Percentiles rank a stretch among this genome's conserved stretches.
phyloP scores from a whole-genome alignment of 2,329 filamentous ascomycete species.

The Penicillium sp. region DNA sequence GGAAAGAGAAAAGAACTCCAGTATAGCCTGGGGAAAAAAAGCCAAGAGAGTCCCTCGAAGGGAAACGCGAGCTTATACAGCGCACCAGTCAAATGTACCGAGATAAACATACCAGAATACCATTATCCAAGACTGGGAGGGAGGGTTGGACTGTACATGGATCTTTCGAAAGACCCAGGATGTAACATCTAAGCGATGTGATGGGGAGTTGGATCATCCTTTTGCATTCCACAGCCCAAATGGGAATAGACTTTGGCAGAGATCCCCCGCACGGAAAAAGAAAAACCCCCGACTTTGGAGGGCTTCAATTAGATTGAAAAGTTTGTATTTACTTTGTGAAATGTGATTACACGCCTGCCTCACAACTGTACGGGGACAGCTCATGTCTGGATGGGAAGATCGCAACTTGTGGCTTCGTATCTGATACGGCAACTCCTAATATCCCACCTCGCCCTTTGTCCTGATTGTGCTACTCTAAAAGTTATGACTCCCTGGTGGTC shows the following conservation, averaged over 20 bases:
- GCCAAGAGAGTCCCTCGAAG: conserved; percentile 3
- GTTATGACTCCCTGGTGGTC: too few species aligned
- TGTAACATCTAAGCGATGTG: conserved; percentile 22
- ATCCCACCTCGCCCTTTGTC: too few species aligned
- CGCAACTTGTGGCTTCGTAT: too few species aligned
- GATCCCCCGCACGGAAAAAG: conserved; percentile 13
- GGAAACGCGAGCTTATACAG: conserved; percentile 7
- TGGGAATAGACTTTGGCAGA: conserved; percentile 11
- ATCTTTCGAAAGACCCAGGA: background rate
- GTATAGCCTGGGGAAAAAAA: background rate
- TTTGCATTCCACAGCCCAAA: conserved; percentile 15
- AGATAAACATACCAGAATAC: conserved; percentile 7
- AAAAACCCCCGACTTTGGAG: conserved; percentile 2
- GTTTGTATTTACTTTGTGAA: too few species aligned
- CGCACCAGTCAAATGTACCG: background rate
- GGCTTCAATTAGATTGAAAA: too few species aligned
- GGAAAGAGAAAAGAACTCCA: background rate
- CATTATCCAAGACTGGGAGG: conserved; percentile 5
- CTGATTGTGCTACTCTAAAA: too few species aligned
- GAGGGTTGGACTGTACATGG: background rate
- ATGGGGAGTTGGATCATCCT: conserved; percentile 12
- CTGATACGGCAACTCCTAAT: too few species aligned
- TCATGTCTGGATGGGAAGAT: too few species aligned
- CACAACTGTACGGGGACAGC: too few species aligned
- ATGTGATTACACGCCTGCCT: too few species aligned